phyloP scores from a whole-genome alignment of 1,284 basidiomycete genomes.

The Volvariella surrecta region DNA sequence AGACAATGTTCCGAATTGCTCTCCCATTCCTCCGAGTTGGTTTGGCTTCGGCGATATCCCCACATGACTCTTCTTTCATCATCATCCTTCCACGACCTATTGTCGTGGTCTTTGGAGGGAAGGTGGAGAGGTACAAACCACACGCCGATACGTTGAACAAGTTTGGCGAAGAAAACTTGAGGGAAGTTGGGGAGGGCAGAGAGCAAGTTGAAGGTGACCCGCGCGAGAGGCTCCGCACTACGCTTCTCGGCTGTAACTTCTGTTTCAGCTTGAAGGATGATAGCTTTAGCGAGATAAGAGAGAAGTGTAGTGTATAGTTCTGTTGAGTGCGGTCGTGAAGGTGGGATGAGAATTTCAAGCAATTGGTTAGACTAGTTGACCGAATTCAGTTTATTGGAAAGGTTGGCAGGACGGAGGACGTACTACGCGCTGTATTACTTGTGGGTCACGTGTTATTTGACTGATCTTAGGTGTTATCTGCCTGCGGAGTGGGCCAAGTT shows the following conservation, averaged over 20 bases:
- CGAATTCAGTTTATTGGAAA: constrained; percentile 6
- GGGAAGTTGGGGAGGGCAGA: constrained; percentile 51
- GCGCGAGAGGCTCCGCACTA: constrained; percentile 78
- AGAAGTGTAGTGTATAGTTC: constrained; percentile 70
- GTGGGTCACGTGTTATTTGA: constrained; percentile 78
- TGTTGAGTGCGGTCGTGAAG: constrained; percentile 28
- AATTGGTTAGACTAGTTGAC: constrained; percentile 42
- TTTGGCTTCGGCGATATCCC: constrained; percentile 46
- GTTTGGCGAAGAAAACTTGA: constrained; percentile 76
- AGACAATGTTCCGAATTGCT: constrained; percentile 56
- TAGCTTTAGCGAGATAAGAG: constrained; percentile 81
- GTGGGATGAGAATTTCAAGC: constrained; percentile 47
- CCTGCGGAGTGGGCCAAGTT: constrained; percentile 64
- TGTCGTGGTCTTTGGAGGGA: constrained; percentile 39
- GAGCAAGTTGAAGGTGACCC: constrained; percentile 67
- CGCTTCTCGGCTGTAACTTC: constrained; percentile 88
- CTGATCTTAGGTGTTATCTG: constrained; percentile 88
- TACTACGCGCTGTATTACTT: constrained; percentile 68
- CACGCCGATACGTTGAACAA: constrained; percentile 74
- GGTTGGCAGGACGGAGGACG: constrained; percentile 20
- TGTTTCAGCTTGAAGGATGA: constrained; percentile 90
- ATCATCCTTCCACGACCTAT: constrained; percentile 31
- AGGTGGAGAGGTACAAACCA: constrained; percentile 58
- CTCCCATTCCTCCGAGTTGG: constrained; percentile 36
- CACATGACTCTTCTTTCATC: constrained; percentile 54